These are phyloP conservation scores for Trichoderma gamsii DNA, from an alignment of 495 filamentous ascomycete species.

Conservation along the genomic window DNA sequence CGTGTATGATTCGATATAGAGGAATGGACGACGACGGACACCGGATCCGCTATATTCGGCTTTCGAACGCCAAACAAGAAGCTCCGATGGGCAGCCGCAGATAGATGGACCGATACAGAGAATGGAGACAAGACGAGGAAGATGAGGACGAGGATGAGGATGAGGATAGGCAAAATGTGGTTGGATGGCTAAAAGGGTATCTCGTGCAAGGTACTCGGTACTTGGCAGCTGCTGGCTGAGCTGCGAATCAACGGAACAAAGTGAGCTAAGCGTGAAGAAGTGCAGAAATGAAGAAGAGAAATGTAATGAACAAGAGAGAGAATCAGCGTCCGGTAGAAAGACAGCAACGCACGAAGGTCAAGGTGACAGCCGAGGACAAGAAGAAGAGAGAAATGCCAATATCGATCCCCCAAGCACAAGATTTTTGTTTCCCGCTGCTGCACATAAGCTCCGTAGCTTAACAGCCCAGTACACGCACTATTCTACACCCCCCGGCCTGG, in stretches of 20 bases:
- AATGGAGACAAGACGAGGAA: neutral
- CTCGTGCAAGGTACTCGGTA: constrained; percentile 3
- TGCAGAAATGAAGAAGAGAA: neutral
- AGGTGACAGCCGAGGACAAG: too few relatives aligned
- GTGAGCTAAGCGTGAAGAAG: neutral
- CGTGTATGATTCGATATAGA: neutral
- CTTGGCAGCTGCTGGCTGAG: neutral
- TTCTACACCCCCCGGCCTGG: neutral
- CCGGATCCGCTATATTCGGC: neutral
- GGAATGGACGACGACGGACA: neutral
- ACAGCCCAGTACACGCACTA: too few relatives aligned
- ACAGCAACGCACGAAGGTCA: too few relatives aligned
- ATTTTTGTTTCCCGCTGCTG: too few relatives aligned
- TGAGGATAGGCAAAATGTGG: neutral
- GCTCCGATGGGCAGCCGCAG: neutral
- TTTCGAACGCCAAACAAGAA: neutral
- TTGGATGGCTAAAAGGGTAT: neutral
- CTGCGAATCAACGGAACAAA: neutral
- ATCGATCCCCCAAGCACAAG: too few relatives aligned
- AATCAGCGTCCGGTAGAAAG: neutral
- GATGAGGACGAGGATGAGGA: neutral
- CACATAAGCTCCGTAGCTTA: too few relatives aligned
- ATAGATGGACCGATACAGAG: neutral
- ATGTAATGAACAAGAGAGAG: neutral
- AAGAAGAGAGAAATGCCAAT: too few relatives aligned